Evolutionary conservation across 1,284 basidiomycete species (phyloP), one percentile per base, ranked within the genome.

Genomic region (Fomitopsis schrenkii): DNA sequence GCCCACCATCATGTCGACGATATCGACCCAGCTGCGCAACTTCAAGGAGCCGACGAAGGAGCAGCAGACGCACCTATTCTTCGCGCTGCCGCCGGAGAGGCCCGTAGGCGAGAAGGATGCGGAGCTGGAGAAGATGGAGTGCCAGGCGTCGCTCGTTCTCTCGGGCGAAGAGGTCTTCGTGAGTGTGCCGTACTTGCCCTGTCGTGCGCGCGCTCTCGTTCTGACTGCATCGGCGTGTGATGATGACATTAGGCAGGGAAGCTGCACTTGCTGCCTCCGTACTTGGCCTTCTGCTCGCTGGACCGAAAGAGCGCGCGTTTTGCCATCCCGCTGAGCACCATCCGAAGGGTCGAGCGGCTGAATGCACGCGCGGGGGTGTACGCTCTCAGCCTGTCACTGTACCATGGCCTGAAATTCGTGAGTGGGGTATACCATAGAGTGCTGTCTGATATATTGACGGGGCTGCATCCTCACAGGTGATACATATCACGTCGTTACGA

Each of bases 391-490:
- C 79, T 99, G 33, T 86, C 90, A n/a, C 87, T 95, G 59, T 99
- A 96, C 95, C 95, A 98, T 74, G 91, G 93, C 52, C 88, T 94
- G 83, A 93, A 97, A 80, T 92, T 98, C 69, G 94, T 96, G 64
- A 67, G 92, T 84, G 10, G 36, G 22, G 19, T n/a, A 28, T 35
- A 26, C 54, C 30, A 4, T 5, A 8, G 40, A 46, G 9, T 15
- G 45, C 46, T 44, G n/a, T 38, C n/a, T 19, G 42, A 22, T 14
- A 33, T 26, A 28, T 22, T 33, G 30, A 22, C 28, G 38, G 10
- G 46, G 8, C 2, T 57, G 30, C 28, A 45, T 60, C 17, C 46
- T 8, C 33, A 12, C 60, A 97, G 95, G 91, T 98, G 66, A 85
- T 99, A 1, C 97, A 99, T 79, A 79, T 99, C 60, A 98, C 97